Percentiles rank a stretch among this genome's conserved stretches.
Evolutionary conservation across 2,329 filamentous ascomycete species (phyloP).

Genomic region (Phoma sp.): DNA sequence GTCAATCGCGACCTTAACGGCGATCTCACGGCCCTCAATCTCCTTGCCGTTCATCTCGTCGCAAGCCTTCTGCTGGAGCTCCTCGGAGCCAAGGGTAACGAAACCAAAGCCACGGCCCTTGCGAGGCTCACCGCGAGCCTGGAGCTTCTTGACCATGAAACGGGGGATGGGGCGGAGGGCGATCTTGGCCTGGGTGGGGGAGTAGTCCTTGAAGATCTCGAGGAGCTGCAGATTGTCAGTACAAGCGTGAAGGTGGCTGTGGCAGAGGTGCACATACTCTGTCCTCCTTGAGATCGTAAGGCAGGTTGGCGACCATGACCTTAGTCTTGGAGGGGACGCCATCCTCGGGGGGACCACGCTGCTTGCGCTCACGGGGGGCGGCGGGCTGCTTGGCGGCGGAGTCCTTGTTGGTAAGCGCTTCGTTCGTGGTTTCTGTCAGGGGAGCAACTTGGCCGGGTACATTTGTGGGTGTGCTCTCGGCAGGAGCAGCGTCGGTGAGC

Average conservation of each 20-base stretch:
- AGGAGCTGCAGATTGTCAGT: constrained; percentile 71
- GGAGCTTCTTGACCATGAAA: constrained; percentile 99
- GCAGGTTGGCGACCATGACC: constrained; percentile 99
- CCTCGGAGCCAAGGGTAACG: constrained; percentile 93
- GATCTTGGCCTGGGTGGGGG: constrained; percentile 95
- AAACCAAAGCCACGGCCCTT: constrained; percentile 99
- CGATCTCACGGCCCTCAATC: constrained; percentile 97
- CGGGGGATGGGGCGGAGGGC: constrained; percentile 97
- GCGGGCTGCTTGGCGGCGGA: constrained; percentile 55
- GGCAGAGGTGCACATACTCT: constrained; percentile 67
- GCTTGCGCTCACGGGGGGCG: constrained; percentile 64
- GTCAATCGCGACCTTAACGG: constrained; percentile 99
- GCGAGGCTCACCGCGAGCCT: constrained; percentile 95
- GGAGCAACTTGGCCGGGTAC: constrained; percentile 59
- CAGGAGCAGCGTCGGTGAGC: constrained; percentile 56
- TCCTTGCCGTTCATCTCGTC: constrained; percentile 99
- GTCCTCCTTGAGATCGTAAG: constrained; percentile 96
- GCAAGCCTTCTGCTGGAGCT: constrained; percentile 96
- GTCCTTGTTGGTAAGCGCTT: constrained; percentile 60
- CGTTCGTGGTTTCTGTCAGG: constrained; percentile 60
- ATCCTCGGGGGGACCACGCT: constrained; percentile 96
- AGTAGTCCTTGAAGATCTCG: constrained; percentile 93
- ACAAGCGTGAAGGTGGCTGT: not conserved
- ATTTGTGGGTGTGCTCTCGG: constrained; percentile 54
- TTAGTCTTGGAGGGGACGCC: constrained; percentile 99